phyloP scores from a whole-genome alignment of 331 rosid genomes.

The Dryas integrifolia region DNA sequence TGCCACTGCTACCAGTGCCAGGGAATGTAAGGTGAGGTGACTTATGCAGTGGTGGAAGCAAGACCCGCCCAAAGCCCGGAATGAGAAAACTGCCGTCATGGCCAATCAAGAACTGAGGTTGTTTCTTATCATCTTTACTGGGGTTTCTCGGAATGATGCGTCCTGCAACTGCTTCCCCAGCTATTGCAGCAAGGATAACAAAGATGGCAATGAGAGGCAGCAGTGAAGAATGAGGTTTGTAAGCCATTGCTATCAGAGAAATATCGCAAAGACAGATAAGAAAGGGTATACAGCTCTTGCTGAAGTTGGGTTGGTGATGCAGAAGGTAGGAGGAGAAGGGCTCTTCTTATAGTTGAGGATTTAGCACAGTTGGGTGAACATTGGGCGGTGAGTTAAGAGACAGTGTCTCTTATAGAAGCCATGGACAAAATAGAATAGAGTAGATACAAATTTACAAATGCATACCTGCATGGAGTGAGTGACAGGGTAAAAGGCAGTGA shows the following conservation, averaged over 20 bases:
- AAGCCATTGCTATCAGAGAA: slow-evolving; percentile 21
- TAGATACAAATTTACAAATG: slow-evolving; percentile 15
- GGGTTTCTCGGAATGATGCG: slow-evolving; percentile 2
- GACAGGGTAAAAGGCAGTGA: neutral
- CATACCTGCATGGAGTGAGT: slow-evolving; percentile 19
- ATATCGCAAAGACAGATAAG: neutral
- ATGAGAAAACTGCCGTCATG: slow-evolving; percentile 32
- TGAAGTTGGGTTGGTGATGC: slow-evolving; percentile 23
- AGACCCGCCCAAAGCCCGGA: slow-evolving; percentile 38
- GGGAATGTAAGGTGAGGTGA: neutral
- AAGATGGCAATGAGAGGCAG: slow-evolving; percentile 15
- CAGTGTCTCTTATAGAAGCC: slow-evolving; percentile 5
- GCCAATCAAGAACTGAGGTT: slow-evolving; percentile 31
- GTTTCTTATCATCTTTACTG: slow-evolving; percentile 26
- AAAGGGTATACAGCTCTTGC: neutral
- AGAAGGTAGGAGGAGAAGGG: slow-evolving; percentile 11
- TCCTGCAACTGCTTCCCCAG: slow-evolving; percentile 23
- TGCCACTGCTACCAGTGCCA: neutral
- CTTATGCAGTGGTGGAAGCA: slow-evolving; percentile 21
- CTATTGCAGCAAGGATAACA: slow-evolving; percentile 15
- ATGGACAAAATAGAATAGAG: neutral
- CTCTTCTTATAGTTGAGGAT: slow-evolving; percentile 28
- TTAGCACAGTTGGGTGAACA: slow-evolving; percentile 31
- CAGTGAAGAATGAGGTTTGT: slow-evolving; percentile 20
- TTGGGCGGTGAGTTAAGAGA: slow-evolving; percentile 58